phyloP scores from a whole-genome alignment of 1,284 basidiomycete species.

The Moesziomyces globuligerus region DNA sequence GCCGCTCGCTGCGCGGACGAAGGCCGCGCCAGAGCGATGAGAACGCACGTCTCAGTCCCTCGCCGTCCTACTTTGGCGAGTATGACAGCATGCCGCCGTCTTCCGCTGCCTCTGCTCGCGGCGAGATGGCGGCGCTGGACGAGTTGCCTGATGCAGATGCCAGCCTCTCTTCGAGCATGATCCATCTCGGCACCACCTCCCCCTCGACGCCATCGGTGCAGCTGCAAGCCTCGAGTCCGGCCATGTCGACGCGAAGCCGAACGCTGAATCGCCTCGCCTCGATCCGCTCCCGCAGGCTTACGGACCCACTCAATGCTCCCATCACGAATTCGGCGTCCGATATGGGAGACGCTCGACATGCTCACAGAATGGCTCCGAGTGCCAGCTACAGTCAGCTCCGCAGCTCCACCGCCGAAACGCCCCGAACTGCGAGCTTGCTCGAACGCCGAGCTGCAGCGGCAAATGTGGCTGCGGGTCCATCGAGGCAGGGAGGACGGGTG shows the following conservation, averaged over 20 bases:
- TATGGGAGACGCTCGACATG: neutral
- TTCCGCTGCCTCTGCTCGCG: constrained; percentile 16
- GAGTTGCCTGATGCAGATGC: constrained; percentile 9
- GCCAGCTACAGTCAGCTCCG: neutral
- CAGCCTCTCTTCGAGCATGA: constrained; percentile 25
- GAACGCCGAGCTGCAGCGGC: constrained; percentile 29
- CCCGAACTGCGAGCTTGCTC: constrained; percentile 14
- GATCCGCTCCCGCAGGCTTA: constrained; percentile 24
- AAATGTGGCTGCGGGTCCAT: neutral
- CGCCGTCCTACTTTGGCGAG: constrained; percentile 38
- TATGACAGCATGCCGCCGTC: constrained; percentile 23
- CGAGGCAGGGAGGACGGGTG: constrained; percentile 2
- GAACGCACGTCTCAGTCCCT: constrained; percentile 34
- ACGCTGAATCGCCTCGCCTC: constrained; percentile 30
- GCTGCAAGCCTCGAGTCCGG: constrained; percentile 29
- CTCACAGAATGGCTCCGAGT: neutral
- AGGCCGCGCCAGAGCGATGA: constrained; percentile 40
- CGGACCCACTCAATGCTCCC: constrained; percentile 38
- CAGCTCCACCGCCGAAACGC: constrained; percentile 6
- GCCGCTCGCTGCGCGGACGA: constrained; percentile 23
- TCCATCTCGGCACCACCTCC: constrained; percentile 19
- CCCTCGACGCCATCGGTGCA: constrained; percentile 21
- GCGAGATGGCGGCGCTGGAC: constrained; percentile 14
- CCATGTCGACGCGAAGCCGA: constrained; percentile 48
- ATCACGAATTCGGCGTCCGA: neutral